phyloP scores from a whole-genome alignment of 78 protist species.

The Paulinella micropora region DNA sequence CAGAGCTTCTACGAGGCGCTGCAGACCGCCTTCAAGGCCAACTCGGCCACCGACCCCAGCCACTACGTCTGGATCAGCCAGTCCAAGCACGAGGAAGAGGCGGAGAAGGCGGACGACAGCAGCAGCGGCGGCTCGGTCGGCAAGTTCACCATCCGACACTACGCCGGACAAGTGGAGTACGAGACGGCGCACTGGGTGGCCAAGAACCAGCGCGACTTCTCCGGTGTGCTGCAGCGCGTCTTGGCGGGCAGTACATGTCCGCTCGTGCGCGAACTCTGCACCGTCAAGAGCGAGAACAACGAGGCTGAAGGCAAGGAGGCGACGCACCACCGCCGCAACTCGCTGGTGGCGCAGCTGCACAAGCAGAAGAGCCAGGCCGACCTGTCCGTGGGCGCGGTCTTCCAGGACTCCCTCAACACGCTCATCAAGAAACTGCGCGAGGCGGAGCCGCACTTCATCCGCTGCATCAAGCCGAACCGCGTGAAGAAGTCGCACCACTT shows the following conservation, averaged over 20 bases:
- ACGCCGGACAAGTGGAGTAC: slow-evolving; percentile 63
- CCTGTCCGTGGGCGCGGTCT: slow-evolving; percentile 7
- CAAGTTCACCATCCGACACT: slow-evolving; percentile 27
- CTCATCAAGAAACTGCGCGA: slow-evolving; percentile 6
- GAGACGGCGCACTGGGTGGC: slow-evolving; percentile 39
- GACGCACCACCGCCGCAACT: too few relatives aligned
- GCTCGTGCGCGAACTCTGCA: neutral
- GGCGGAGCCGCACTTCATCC: too few relatives aligned
- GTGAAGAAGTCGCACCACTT: too few relatives aligned
- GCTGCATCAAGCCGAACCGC: too few relatives aligned
- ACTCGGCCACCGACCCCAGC: slow-evolving; percentile 2
- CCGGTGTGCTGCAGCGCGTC: neutral
- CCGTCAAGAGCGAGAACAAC: neutral
- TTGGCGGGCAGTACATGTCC: neutral
- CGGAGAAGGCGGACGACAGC: slow-evolving; percentile 21
- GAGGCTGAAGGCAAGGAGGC: too few relatives aligned
- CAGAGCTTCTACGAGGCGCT: slow-evolving; percentile 39
- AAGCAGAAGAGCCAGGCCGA: too few relatives aligned
- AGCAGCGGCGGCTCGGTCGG: too few relatives aligned
- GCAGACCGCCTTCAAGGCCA: slow-evolving; percentile 19
- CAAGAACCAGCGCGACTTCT: slow-evolving; percentile 47
- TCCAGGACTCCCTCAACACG: slow-evolving; percentile 8
- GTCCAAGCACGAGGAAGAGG: neutral
- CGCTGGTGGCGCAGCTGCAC: too few relatives aligned
- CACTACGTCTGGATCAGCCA: neutral